A percentile compares a stretch with the other conserved stretches of the same genome.
phyloP scores from a whole-genome alignment of 441 rosid species.

The Eruca vesicaria region DNA sequence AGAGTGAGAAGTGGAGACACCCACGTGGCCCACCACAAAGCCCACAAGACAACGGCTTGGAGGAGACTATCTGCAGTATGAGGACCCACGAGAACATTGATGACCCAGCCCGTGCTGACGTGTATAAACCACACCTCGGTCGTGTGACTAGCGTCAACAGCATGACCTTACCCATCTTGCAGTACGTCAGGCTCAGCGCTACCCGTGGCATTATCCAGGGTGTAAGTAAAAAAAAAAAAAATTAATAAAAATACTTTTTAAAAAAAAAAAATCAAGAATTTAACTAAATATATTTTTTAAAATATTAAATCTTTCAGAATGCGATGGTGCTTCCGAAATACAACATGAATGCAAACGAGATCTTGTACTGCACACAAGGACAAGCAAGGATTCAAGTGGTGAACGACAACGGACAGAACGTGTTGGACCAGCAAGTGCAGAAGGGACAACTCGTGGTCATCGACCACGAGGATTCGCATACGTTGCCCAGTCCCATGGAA shows the following conservation, averaged over 20 bases:
- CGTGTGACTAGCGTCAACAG: conserved; percentile 57
- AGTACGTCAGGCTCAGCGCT: conserved; percentile 54
- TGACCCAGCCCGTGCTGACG: conserved; percentile 57
- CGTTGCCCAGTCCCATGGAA: conserved; percentile 43
- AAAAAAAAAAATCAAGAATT: not conserved
- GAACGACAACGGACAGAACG: conserved; percentile 54
- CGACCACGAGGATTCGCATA: conserved; percentile 69
- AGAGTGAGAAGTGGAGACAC: conserved; percentile 30
- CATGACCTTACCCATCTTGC: conserved; percentile 61
- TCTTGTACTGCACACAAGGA: conserved; percentile 56
- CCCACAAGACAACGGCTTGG: conserved; percentile 61
- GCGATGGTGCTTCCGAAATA: conserved; percentile 63
- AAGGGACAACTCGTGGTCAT: conserved; percentile 69
- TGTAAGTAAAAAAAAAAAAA: conserved; percentile 39
- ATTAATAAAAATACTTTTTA: no score
- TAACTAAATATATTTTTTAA: not conserved
- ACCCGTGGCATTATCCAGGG: conserved; percentile 45
- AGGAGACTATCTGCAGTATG: conserved; percentile 78
- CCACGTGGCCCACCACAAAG: conserved; percentile 35
- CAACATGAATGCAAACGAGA: conserved; percentile 64
- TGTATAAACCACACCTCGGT: conserved; percentile 57
- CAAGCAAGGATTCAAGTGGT: conserved; percentile 57
- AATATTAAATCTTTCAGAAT: conserved; percentile 37
- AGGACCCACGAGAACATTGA: conserved; percentile 60
- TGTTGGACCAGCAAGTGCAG: conserved; percentile 50